Conservation (phyloP, 2,329 filamentous ascomycete genomes). For the Paecilomyces formosus region DNA sequence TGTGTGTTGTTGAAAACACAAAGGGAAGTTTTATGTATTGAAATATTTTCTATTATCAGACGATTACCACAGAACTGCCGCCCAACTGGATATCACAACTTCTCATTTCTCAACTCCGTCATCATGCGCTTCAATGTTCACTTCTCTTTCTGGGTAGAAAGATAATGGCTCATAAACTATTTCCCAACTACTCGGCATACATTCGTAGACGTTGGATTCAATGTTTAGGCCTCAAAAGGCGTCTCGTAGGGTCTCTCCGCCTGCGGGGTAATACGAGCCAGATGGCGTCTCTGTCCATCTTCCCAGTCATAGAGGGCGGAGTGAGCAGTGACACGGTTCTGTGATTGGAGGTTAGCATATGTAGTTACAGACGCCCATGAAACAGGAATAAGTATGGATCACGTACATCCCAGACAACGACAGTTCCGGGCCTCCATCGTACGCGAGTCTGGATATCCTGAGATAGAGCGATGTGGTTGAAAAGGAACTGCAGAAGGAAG, state of each 20-base stretch:
- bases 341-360: constrained; percentile 6
- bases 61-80: too few relatives aligned
- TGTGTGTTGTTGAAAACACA: too few relatives aligned
- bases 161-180: neutral
- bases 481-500: constrained; percentile 66
- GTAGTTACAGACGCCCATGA: neutral
- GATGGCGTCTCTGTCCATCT: constrained; percentile 66
- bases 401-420: constrained; percentile 71
- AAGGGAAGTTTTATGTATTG: too few relatives aligned
- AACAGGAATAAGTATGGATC: neutral
- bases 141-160: neutral
- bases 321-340: constrained; percentile 70
- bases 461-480: constrained; percentile 64
- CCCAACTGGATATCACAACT: too few relatives aligned
- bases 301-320: constrained; percentile 77
- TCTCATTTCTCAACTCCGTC: too few relatives aligned
- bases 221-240: constrained; percentile 34
- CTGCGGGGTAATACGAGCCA: constrained; percentile 76
- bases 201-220: neutral
- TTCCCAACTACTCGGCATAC: neutral
- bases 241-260: constrained; percentile 73
- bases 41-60: too few relatives aligned
- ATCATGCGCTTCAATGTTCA: too few relatives aligned
- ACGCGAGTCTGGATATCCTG: constrained; percentile 68
- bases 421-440: constrained; percentile 71